Base-by-base conservation (phyloP, 495 filamentous ascomycete species). In the Penicillium atrosanguineum region DNA sequence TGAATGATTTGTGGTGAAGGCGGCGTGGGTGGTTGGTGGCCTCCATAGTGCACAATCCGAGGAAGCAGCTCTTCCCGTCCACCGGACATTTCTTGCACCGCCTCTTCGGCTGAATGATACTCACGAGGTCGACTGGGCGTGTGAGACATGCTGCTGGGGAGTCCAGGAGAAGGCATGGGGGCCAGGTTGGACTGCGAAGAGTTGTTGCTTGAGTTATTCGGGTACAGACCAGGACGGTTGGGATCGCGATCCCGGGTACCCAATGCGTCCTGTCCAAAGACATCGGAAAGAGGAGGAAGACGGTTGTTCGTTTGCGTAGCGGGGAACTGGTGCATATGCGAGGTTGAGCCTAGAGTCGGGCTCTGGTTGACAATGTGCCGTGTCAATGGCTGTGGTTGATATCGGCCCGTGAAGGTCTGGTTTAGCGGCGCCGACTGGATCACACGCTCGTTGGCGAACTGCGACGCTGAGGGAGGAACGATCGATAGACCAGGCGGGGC, bases 341-440 rank as follows among this genome's bases (percentile, higher is more conserved):
- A 94, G 0, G 88, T 90, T 53, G 86, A 88, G 21, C 88, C 88
- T 44, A 96, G 79, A 52, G 89, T 91, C 7, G 90, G 91, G 20
- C 91, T 87, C 53, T 93, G 87, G 68, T 93, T 91, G 60, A 85
- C 83, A 46, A 91, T 77, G 68, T 96, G 91, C 47, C 91, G 86
- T 31, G 88, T 90, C 60, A 89, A 74, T 1, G 88, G 89, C 59
- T 90, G 88, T 14, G 89, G 83, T 60, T 91, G 85, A 59, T 93
- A 87, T 53, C 89, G 82, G 41, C 94, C 93, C 14, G 94, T 96
- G 69, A 98, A 98, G 14, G 89, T 92, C 68, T 95, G 91, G 63
- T 96, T 82, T n/a, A 98, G 77, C 14, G 94, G 94, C 3, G 94
- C 94, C 6, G 94, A 98, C 72, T 98, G 94, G 50, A 98, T 93